Percentiles rank a stretch among this genome's conserved stretches.
These are phyloP conservation scores for Paragyromitra xinjiangensis DNA, from an alignment of 495 filamentous ascomycete species.

Conservation along the genomic window DNA sequence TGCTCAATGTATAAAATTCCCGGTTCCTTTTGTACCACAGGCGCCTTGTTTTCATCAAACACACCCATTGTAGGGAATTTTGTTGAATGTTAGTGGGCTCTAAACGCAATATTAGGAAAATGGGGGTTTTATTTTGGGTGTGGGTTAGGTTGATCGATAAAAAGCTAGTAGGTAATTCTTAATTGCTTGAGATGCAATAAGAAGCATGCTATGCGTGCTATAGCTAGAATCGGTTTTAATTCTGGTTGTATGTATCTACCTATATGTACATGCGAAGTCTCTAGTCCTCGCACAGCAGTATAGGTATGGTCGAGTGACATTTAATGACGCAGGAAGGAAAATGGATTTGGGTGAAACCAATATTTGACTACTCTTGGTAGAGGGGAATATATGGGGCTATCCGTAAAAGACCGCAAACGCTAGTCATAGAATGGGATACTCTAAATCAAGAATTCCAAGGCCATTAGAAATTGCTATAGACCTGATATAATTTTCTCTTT, in stretches of 20 bases:
- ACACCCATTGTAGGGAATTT: neutral
- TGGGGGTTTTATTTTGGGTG: neutral
- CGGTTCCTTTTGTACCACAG: neutral
- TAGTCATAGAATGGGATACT: no score
- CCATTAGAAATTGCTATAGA: neutral
- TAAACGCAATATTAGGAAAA: neutral
- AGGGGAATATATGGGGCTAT: neutral
- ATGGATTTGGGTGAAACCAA: neutral
- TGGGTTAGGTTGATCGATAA: neutral
- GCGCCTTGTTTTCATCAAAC: neutral
- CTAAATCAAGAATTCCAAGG: neutral
- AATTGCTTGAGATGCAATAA: neutral
- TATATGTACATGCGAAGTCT: neutral
- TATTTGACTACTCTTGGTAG: neutral
- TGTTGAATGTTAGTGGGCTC: neutral
- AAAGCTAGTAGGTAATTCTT: neutral
- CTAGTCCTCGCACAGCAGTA: neutral
- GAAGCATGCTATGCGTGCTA: neutral
- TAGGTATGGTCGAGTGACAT: neutral
- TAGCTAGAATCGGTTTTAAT: neutral
- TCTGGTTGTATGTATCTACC: neutral
- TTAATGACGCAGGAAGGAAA: neutral
- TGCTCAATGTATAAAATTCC: conserved; percentile 10
- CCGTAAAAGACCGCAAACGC: neutral
- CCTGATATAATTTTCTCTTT: neutral